Evolutionary conservation across 2,329 filamentous ascomycete species (phyloP), one percentile per base, ranked within the genome.

Genomic region (Ascochyta pisi): DNA sequence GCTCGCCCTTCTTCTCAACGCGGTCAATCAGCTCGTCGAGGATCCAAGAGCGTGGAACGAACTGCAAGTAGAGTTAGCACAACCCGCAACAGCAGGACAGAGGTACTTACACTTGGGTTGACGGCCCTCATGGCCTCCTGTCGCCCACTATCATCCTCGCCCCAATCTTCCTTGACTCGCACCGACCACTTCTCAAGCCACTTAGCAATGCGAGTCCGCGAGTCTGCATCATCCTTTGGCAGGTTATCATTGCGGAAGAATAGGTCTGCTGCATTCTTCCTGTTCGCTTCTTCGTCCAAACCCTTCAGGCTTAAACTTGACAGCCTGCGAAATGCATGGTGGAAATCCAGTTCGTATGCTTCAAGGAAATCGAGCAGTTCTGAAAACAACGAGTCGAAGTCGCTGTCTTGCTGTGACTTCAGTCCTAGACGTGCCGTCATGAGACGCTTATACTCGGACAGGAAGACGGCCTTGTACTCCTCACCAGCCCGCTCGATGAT

Each of bases 11-110:
- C 73, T 91, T 91, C 76, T 98, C 92, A 0, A 98, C 93, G 9
- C 91, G 85, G 41, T 89, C 86, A 63, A 99, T 98, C 13, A 99
- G 75, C 76, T 99, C 95, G 73, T 98, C 94, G 19, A 99, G 81
- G 47, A 99, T 86, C 93, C 94, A 99, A 16, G 90, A 88, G 42
- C 92, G 85, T 0, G 95, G 92, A 0, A 97, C 82, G 69, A 99
- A 99, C 78, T 84, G 50, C 9, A n/a, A 22, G 16, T 8, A 41
- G 26, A 12, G 9, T 45, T 40, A 44, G 31, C 35, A 37, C 3
- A 10, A 12, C 7, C 35, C 3, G 12, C 37, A 33, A 22, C 51
- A 71, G 10, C 2, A 19, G 15, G 15, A 40, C 39, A 23, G 44
- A 49, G 35, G 56, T 24, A 48, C 46, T 63, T 71, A 83, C 82